Conservation (phyloP, 805 yeast species). For the Suhomyces prunicola region DNA sequence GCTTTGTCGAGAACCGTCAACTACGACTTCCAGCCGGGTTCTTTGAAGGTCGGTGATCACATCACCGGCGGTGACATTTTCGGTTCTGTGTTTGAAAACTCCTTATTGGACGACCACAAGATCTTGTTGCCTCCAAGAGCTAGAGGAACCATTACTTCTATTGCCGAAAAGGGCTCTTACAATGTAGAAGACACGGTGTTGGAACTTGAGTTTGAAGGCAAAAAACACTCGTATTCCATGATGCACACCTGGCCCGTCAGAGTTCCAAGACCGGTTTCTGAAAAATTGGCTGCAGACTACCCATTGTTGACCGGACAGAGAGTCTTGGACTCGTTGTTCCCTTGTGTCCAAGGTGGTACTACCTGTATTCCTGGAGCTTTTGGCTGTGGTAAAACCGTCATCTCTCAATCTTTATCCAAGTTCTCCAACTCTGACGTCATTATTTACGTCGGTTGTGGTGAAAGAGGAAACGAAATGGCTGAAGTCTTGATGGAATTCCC, state of each 20-base stretch:
- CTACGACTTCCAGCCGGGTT: constrained; percentile 84
- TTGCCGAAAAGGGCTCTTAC: constrained; percentile 89
- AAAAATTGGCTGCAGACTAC: constrained; percentile 87
- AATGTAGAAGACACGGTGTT: constrained; percentile 83
- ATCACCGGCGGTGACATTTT: constrained; percentile 97
- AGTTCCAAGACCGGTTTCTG: constrained; percentile 98
- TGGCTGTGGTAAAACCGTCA: constrained; percentile 99
- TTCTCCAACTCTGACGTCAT: constrained; percentile 97
- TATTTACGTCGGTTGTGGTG: constrained; percentile 94
- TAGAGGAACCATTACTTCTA: constrained; percentile 89
- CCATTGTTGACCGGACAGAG: constrained; percentile 98
- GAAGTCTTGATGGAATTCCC: constrained; percentile 99
- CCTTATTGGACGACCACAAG: constrained; percentile 87
- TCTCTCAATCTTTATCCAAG: constrained; percentile 95
- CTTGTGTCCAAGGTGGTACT: constrained; percentile 99
- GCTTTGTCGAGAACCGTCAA: constrained; percentile 79
- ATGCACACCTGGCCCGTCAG: constrained; percentile 99
- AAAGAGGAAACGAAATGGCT: constrained; percentile 99
- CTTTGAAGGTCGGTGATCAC: constrained; percentile 89
- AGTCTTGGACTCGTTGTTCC: constrained; percentile 95
- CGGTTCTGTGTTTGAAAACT: constrained; percentile 92
- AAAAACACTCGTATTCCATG: constrained; percentile 78
- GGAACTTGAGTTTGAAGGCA: constrained; percentile 94
- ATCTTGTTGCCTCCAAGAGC: constrained; percentile 97
- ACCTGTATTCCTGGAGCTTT: constrained; percentile 99